These are phyloP conservation scores for Trypanosoma cruzi DNA, from an alignment of 208 protist species.

Conservation along the genomic window DNA sequence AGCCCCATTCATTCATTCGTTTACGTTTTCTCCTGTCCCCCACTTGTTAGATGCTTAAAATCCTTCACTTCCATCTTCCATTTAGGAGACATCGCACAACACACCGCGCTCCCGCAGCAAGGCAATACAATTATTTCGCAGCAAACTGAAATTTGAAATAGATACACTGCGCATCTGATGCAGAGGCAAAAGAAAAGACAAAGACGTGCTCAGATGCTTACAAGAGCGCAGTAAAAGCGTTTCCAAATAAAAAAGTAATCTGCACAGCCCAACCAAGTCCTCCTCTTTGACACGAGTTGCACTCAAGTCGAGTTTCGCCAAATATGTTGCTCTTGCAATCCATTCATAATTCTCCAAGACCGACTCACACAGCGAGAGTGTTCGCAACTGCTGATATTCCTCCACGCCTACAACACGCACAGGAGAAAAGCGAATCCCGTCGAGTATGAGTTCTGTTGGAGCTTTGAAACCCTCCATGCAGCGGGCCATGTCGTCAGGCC, in stretches of 20 bases:
- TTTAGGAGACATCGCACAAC: background rate
- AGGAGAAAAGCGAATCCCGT: constrained; percentile 3
- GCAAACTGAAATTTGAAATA: constrained; percentile 20
- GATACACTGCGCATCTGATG: constrained; percentile 11
- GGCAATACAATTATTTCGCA: constrained; percentile 10
- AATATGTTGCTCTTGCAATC: constrained; percentile 32
- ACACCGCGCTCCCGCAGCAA: background rate
- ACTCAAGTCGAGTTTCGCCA: constrained; percentile 43
- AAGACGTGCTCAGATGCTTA: constrained; percentile 30
- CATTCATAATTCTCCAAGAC: constrained; percentile 25
- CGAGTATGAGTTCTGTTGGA: constrained; percentile 2
- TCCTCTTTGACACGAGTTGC: constrained; percentile 42
- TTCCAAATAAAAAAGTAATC: constrained; percentile 24
- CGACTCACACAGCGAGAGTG: constrained; percentile 9
- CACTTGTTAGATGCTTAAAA: background rate
- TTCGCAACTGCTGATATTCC: constrained; percentile 29
- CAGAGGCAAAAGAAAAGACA: constrained; percentile 40
- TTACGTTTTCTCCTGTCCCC: background rate
- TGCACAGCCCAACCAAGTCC: constrained; percentile 30
- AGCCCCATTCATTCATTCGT: background rate
- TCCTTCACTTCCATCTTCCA: background rate
- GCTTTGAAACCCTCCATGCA: background rate
- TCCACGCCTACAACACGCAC: constrained; percentile 3
- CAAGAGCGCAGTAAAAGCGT: constrained; percentile 42
- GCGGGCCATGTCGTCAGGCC: background rate